phyloP scores from a whole-genome alignment of 2,329 filamentous ascomycete genomes.

The Periconia sp. region DNA sequence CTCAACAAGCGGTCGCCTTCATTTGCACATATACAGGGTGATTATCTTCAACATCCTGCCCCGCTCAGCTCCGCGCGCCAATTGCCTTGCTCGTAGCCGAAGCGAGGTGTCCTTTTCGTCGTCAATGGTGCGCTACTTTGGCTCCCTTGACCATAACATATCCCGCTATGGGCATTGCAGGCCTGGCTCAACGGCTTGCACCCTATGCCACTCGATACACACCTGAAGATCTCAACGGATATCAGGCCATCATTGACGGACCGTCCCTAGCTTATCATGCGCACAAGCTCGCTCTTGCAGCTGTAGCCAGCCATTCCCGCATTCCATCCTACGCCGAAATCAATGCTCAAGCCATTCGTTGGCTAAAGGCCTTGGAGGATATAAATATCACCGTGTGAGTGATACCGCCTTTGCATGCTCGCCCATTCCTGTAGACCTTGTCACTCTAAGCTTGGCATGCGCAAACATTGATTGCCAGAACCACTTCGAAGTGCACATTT shows the following conservation, averaged over 20 bases:
- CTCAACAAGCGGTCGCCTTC: constrained; percentile 16
- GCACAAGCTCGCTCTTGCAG: constrained; percentile 55
- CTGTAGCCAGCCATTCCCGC: constrained; percentile 30
- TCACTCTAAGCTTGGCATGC: constrained; percentile 14
- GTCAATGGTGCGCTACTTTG: not conserved
- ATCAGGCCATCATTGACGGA: constrained; percentile 69
- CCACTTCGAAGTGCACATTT: constrained; percentile 23
- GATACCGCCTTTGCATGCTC: constrained; percentile 19
- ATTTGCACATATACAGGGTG: constrained; percentile 17
- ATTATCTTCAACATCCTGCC: constrained; percentile 7
- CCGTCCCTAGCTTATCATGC: constrained; percentile 79
- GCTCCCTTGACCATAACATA: not conserved
- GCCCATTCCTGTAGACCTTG: constrained; percentile 10
- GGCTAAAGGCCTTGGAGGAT: constrained; percentile 65
- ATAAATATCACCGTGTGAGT: constrained; percentile 69
- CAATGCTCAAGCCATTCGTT: constrained; percentile 59
- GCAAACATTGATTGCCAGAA: constrained; percentile 5
- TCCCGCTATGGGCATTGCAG: constrained; percentile 41
- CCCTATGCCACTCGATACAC: constrained; percentile 36
- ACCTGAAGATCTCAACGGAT: constrained; percentile 28
- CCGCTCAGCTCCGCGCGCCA: constrained; percentile 12
- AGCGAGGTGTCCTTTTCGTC: not conserved
- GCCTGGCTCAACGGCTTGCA: constrained; percentile 37
- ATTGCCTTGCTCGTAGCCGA: not conserved
- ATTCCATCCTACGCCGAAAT: constrained; percentile 64